Percentiles rank a stretch among this genome's conserved stretches.
phyloP scores from a whole-genome alignment of 495 filamentous ascomycete species.

The Talaromyces trachyspermus region DNA sequence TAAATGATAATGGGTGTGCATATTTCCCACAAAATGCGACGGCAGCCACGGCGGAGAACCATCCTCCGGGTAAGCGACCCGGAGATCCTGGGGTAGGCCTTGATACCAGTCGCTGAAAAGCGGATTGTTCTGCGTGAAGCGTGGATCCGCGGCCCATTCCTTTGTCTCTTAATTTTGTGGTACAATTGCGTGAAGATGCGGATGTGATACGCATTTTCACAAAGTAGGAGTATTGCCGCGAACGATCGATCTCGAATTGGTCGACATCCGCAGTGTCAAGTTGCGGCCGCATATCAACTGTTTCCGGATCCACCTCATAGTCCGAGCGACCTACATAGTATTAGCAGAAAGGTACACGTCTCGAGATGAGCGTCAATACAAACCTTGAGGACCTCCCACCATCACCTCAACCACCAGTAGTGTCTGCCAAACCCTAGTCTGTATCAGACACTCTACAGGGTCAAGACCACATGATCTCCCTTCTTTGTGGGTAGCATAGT shows the following conservation, averaged over 20 bases:
- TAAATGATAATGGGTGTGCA: constrained; percentile 89
- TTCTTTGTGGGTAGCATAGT: constrained; percentile 67
- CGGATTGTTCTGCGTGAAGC: constrained; percentile 71
- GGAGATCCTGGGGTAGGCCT: constrained; percentile 70
- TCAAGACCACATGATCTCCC: constrained; percentile 61
- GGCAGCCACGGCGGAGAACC: constrained; percentile 78
- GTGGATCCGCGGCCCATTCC: constrained; percentile 84
- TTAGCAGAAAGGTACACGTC: constrained; percentile 23
- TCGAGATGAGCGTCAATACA: constrained; percentile 7
- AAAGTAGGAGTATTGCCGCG: constrained; percentile 77
- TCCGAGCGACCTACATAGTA: constrained; percentile 64
- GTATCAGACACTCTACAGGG: constrained; percentile 69
- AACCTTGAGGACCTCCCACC: constrained; percentile 92
- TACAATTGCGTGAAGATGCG: constrained; percentile 69
- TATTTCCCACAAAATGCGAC: constrained; percentile 84
- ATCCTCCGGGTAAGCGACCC: constrained; percentile 70
- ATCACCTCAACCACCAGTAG: constrained; percentile 84
- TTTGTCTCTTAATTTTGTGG: constrained; percentile 68
- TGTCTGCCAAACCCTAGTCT: constrained; percentile 86
- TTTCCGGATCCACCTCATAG: constrained; percentile 64
- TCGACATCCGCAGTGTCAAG: constrained; percentile 59
- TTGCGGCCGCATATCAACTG: constrained; percentile 68
- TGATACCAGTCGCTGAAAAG: constrained; percentile 66
- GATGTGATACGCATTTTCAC: constrained; percentile 71
- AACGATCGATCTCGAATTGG: constrained; percentile 66